Percentiles rank a stretch among this genome's conserved stretches.
These are phyloP conservation scores for Omphalea diandra DNA, from an alignment of 441 rosid species.

Conservation along the genomic window DNA sequence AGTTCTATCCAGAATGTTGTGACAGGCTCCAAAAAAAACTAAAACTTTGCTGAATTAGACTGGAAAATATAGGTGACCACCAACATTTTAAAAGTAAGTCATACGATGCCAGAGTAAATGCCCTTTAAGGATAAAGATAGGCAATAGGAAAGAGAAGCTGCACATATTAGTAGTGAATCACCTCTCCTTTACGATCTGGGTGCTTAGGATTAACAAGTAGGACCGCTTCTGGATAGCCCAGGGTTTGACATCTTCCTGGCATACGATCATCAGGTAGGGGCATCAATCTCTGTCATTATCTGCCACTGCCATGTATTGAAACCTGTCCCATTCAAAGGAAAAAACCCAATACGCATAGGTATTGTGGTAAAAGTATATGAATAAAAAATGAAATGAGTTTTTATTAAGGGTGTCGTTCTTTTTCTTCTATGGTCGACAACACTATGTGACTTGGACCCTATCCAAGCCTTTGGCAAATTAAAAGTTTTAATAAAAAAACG, in stretches of 20 bases:
- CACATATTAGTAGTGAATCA: slow-evolving; percentile 20
- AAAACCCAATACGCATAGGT: neutral
- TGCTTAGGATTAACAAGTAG: slow-evolving; percentile 66
- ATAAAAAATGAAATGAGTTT: neutral
- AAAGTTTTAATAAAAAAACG: neutral
- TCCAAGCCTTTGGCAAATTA: neutral
- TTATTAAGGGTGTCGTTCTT: neutral
- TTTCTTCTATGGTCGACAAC: neutral
- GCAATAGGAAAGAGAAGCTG: neutral
- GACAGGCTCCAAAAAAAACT: neutral
- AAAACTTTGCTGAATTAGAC: neutral
- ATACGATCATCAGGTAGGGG: slow-evolving; percentile 81
- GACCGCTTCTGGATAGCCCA: slow-evolving; percentile 82
- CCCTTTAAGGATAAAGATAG: neutral
- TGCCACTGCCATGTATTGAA: slow-evolving; percentile 82
- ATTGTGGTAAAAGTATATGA: neutral
- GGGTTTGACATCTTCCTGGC: slow-evolving; percentile 57
- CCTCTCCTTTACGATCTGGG: slow-evolving; percentile 86
- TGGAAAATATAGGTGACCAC: neutral
- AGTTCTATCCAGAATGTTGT: slow-evolving; percentile 8
- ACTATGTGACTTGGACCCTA: neutral
- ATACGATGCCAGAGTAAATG: neutral
- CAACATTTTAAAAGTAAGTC: neutral
- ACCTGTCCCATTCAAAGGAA: slow-evolving; percentile 43
- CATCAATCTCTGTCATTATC: slow-evolving; percentile 79